phyloP scores from a whole-genome alignment of 305 asterid species.

The Solanum chacoense region DNA sequence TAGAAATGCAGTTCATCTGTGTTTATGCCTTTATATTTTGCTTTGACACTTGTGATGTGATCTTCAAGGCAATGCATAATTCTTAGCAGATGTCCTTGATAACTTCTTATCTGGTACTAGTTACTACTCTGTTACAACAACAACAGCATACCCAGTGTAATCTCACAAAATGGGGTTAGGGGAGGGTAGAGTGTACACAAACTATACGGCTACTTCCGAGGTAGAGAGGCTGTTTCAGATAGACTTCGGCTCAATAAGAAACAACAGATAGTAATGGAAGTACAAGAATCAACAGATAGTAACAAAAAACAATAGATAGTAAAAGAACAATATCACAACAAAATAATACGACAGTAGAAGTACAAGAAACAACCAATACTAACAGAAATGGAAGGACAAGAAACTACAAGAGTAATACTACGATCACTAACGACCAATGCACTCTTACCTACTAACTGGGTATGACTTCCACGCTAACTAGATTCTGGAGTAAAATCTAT shows the following conservation, averaged over 20 bases:
- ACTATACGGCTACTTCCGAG: not conserved
- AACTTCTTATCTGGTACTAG: not conserved
- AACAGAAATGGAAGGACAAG: not conserved
- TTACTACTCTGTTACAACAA: not conserved
- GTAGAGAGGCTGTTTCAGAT: not conserved
- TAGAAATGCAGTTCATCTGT: not conserved
- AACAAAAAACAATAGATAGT: not conserved
- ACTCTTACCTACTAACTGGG: not conserved
- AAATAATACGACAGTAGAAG: not conserved
- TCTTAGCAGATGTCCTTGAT: not conserved
- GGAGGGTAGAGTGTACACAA: not conserved
- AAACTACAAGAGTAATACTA: not conserved
- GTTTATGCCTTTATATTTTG: not conserved
- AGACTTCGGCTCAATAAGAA: not conserved
- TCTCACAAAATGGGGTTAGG: not conserved
- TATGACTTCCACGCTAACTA: not conserved
- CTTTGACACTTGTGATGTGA: not conserved
- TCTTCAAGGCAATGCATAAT: not conserved
- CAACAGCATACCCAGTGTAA: not conserved
- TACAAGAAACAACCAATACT: not conserved
- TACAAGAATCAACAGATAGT: not conserved
- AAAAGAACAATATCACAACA: not conserved
- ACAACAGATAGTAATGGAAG: not conserved
- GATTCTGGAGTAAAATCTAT: not conserved
- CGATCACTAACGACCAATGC: not conserved